A percentile compares a stretch with the other conserved stretches of the same genome.
phyloP scores from a whole-genome alignment of 495 filamentous ascomycete species.

The Astrothelium subdiscretum region DNA sequence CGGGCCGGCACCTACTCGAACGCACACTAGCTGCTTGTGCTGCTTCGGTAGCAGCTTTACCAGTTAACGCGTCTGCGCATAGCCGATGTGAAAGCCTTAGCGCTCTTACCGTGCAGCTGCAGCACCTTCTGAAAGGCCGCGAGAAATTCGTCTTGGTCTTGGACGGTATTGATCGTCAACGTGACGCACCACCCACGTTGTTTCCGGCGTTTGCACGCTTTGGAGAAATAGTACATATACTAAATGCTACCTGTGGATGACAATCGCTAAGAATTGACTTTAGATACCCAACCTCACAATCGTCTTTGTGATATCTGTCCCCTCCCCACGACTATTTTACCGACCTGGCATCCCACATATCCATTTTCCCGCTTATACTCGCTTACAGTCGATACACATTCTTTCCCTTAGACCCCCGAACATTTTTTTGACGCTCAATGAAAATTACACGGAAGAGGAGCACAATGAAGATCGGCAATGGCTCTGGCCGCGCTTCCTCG shows the following conservation, averaged over 20 bases:
- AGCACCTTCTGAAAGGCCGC: constrained; percentile 33
- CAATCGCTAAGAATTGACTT: not conserved
- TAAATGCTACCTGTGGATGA: not conserved
- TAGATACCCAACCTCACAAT: constrained; percentile 74
- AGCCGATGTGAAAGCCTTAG: constrained; percentile 67
- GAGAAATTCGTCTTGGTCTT: constrained; percentile 69
- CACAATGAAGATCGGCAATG: constrained; percentile 31
- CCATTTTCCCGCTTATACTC: constrained; percentile 76
- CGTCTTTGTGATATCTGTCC: constrained; percentile 64
- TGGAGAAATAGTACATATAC: constrained; percentile 57
- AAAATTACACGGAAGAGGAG: constrained; percentile 42
- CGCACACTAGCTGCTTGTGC: constrained; percentile 36
- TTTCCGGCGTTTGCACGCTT: constrained; percentile 72
- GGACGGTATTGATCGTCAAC: constrained; percentile 81
- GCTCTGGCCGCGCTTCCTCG: constrained; percentile 70
- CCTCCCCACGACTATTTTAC: constrained; percentile 60
- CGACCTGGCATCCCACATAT: constrained; percentile 63
- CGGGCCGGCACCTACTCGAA: constrained; percentile 76
- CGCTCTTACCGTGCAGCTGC: constrained; percentile 58
- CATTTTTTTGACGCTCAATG: constrained; percentile 29
- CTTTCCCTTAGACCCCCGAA: constrained; percentile 41
- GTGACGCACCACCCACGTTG: constrained; percentile 67
- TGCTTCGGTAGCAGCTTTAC: constrained; percentile 8
- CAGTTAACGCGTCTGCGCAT: constrained; percentile 31
- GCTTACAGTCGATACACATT: constrained; percentile 63